Evolutionary conservation across 352 stramenopile species (phyloP).

Genomic region (Phytophthora europaea): DNA sequence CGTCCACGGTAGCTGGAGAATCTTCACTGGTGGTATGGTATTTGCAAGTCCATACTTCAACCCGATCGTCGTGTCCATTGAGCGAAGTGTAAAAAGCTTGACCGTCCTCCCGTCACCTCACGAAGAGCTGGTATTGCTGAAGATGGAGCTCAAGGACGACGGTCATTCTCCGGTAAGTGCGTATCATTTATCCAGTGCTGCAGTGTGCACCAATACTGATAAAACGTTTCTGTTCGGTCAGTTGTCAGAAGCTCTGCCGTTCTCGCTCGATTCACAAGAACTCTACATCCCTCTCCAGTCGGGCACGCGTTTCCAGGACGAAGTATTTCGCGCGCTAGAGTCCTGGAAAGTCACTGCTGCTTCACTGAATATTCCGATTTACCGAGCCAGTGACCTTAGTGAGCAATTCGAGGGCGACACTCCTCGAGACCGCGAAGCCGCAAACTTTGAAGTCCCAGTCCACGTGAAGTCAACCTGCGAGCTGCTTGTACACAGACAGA

Average conservation of each 20-base stretch:
- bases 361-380: conserved; percentile 60
- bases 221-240: conserved; percentile 3
- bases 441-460: conserved; percentile 24
- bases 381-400: conserved; percentile 55
- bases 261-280: conserved; percentile 31
- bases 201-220: not conserved
- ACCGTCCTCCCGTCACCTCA: conserved; percentile 56
- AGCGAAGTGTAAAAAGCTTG: conserved; percentile 61
- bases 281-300: conserved; percentile 70
- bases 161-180: conserved; percentile 35
- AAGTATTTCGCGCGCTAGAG: conserved; percentile 63
- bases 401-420: conserved; percentile 52
- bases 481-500: conserved; percentile 30
- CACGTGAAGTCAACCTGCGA: conserved; percentile 37
- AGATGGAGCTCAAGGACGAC: conserved; percentile 59
- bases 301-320: conserved; percentile 71
- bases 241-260: conserved; percentile 54
- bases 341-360: conserved; percentile 67
- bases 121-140: conserved; percentile 77
- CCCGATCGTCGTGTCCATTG: conserved; percentile 73
- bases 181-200: not conserved
- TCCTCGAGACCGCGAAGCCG: conserved; percentile 41
- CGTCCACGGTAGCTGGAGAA: conserved; percentile 57
- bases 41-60: conserved; percentile 68
- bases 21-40: conserved; percentile 69